Evolutionary conservation across 176 grass and related monocot species (phyloP).

Genomic region (Echinochloa phyllopogon): DNA sequence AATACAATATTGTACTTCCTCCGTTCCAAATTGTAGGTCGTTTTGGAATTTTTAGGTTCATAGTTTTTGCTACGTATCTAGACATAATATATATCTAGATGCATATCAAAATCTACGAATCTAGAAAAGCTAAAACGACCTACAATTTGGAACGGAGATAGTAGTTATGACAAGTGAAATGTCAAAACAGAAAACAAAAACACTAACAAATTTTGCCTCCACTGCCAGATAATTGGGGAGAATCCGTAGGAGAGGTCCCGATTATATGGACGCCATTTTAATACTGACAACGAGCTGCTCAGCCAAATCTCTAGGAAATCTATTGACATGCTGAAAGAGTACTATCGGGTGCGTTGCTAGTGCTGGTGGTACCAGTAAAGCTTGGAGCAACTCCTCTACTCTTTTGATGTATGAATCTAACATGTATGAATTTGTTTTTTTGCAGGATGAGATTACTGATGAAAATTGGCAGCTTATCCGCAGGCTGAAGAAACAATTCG

Average conservation of each 20-base stretch:
- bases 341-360: constrained; percentile 53
- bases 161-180: neutral
- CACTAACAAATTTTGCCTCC: constrained; percentile 25
- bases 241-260: constrained; percentile 63
- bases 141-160: too few relatives aligned
- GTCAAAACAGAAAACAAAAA: neutral
- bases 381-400: neutral
- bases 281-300: constrained; percentile 69
- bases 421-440: neutral
- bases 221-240: constrained; percentile 53
- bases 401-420: neutral
- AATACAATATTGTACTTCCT: neutral
- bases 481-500: constrained; percentile 43
- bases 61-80: too few relatives aligned
- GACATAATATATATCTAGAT: too few relatives aligned
- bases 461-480: constrained; percentile 38
- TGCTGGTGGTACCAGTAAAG: neutral
- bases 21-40: too few relatives aligned
- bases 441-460: constrained; percentile 49
- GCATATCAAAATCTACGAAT: too few relatives aligned
- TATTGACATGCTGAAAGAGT: constrained; percentile 71
- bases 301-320: constrained; percentile 83
- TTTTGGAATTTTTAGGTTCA: too few relatives aligned
- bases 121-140: too few relatives aligned
- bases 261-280: constrained; percentile 76